A percentile compares a stretch with the other conserved stretches of the same genome.
These are phyloP conservation scores for Nitzschia sp. DNA, from an alignment of 108 stramenopile species.

Conservation along the genomic window DNA sequence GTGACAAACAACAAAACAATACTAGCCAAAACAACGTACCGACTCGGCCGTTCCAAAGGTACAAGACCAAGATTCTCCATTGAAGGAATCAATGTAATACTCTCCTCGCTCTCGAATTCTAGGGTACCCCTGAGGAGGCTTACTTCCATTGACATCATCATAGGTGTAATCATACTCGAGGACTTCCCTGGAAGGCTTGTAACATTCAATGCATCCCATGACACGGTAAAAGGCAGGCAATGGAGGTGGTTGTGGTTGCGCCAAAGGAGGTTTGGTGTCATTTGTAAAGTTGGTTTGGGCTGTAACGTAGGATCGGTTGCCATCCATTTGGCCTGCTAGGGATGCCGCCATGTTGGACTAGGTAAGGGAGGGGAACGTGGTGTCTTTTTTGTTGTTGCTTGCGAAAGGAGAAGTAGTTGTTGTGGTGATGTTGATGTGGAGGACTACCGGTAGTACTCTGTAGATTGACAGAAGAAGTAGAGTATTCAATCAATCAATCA, in stretches of 20 bases:
- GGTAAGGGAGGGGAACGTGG: too few species aligned
- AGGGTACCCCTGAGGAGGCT: slow-evolving; percentile 46
- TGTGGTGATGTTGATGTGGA: too few species aligned
- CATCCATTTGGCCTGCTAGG: slow-evolving; percentile 16
- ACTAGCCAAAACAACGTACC: slow-evolving; percentile 31
- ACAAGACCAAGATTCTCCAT: slow-evolving; percentile 57
- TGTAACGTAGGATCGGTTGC: slow-evolving; percentile 29
- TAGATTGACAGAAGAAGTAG: too few species aligned
- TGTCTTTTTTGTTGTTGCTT: too few species aligned
- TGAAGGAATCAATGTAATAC: slow-evolving; percentile 63
- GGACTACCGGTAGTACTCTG: too few species aligned
- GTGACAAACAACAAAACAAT: too few species aligned
- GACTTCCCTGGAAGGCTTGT: slow-evolving; percentile 37
- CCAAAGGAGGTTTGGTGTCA: slow-evolving; percentile 27
- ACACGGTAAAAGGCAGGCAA: slow-evolving; percentile 31
- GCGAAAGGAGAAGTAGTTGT: too few species aligned
- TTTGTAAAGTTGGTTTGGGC: slow-evolving; percentile 26
- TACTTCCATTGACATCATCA: slow-evolving; percentile 38
- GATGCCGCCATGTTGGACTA: too few species aligned
- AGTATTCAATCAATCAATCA: too few species aligned
- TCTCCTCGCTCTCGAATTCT: slow-evolving; percentile 57
- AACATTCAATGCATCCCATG: slow-evolving; percentile 40
- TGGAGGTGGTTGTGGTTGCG: slow-evolving; percentile 35
- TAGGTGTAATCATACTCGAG: slow-evolving; percentile 57
- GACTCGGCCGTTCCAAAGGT: slow-evolving; percentile 56